These are phyloP conservation scores for Flaveria brownii DNA, from an alignment of 129 eudicot species.

Conservation along the genomic window DNA sequence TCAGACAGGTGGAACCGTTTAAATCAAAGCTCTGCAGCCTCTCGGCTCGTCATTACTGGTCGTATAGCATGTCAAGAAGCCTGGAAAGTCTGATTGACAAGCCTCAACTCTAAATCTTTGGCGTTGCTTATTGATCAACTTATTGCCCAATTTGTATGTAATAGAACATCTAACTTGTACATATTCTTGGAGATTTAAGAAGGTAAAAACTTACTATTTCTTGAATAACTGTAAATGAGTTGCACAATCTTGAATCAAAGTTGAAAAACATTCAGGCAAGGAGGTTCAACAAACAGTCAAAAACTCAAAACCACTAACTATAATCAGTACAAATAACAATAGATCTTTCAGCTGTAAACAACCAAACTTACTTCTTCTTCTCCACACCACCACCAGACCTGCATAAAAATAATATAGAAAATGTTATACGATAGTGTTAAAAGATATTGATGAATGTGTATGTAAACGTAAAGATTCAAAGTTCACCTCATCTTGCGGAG, in stretches of 20 bases:
- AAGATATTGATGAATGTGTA: not conserved
- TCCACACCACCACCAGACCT: slow-evolving; percentile 24
- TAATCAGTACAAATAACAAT: not conserved
- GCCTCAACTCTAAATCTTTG: not conserved
- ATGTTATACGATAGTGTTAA: not conserved
- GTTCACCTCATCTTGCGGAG: slow-evolving; percentile 25
- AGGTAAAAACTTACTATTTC: not conserved
- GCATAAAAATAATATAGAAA: not conserved
- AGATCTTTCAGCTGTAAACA: not conserved
- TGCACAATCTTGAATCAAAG: not conserved
- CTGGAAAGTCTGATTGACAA: too few species aligned
- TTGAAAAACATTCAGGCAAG: slow-evolving; percentile 4
- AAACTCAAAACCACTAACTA: slow-evolving; percentile 10
- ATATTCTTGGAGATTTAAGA: not conserved
- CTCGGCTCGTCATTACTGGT: too few species aligned
- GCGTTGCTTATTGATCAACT: not conserved
- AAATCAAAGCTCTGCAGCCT: too few species aligned
- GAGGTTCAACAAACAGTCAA: slow-evolving; percentile 9
- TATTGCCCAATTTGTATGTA: not conserved
- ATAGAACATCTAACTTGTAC: not conserved
- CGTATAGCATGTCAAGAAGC: too few species aligned
- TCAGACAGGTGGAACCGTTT: too few species aligned
- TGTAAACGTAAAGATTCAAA: not conserved
- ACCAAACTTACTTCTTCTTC: slow-evolving; percentile 16
- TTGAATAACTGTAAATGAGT: not conserved